phyloP scores from a whole-genome alignment of 2,329 filamentous ascomycete species.

The Blumeria hordei region DNA sequence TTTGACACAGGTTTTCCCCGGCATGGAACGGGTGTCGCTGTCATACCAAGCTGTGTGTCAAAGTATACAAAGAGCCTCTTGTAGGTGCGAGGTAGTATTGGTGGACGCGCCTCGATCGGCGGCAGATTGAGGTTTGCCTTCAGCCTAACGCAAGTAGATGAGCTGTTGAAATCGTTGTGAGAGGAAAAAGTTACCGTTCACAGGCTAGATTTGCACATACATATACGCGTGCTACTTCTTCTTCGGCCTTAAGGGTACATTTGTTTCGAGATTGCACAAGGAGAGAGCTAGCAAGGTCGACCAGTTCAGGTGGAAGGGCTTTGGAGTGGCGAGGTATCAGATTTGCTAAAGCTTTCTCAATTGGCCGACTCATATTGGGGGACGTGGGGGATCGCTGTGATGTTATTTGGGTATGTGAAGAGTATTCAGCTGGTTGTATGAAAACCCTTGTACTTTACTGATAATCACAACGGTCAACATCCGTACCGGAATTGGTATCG shows the following conservation, averaged over 20 bases:
- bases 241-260: constrained; percentile 58
- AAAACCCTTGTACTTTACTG: no score
- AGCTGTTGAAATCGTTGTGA: neutral
- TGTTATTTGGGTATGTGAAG: no score
- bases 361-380: constrained; percentile 40
- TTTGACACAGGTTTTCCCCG: neutral
- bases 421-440: no score
- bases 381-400: no score
- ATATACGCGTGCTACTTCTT: constrained; percentile 68
- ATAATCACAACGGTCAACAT: no score
- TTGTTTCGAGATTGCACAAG: constrained; percentile 59
- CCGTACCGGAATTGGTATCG: no score
- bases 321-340: constrained; percentile 50
- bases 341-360: constrained; percentile 49
- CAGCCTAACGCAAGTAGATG: constrained; percentile 26
- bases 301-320: constrained; percentile 40
- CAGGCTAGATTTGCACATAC: constrained; percentile 79
- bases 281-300: constrained; percentile 47
- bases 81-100: constrained; percentile 59
- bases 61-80: constrained; percentile 64
- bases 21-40: constrained; percentile 9
- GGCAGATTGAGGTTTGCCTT: constrained; percentile 58
- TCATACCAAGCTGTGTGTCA: constrained; percentile 37
- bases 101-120: constrained; percentile 48
- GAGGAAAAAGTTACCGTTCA: constrained; percentile 32